phyloP scores from a whole-genome alignment of 345 rosid genomes.

The Hibiscus syriacus region DNA sequence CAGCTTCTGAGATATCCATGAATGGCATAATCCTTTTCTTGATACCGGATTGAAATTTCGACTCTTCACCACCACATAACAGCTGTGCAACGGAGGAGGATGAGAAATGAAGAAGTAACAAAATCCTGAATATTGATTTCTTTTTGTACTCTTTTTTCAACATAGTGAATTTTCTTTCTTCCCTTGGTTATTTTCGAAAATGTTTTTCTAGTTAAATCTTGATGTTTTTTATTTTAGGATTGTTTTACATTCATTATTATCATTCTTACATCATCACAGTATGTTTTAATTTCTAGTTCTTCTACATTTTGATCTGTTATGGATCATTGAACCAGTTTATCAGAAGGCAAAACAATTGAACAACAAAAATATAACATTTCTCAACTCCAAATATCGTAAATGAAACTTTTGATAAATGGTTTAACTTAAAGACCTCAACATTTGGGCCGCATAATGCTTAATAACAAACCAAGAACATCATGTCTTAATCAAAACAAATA shows the following conservation, averaged over 20 bases:
- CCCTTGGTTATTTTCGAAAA: too few relatives aligned
- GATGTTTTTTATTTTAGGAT: too few relatives aligned
- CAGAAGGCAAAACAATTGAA: not conserved
- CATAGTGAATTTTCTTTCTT: too few relatives aligned
- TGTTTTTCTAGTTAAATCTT: too few relatives aligned
- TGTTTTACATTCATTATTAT: too few relatives aligned
- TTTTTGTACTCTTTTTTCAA: too few relatives aligned
- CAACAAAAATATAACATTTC: not conserved
- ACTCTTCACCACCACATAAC: constrained; percentile 33
- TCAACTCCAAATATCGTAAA: not conserved
- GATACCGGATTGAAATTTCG: constrained; percentile 35
- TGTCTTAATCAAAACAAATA: not conserved
- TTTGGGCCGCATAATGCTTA: not conserved
- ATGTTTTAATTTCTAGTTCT: not conserved
- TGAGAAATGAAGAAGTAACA: not conserved
- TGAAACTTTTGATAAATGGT: not conserved
- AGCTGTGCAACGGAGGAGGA: constrained; percentile 5
- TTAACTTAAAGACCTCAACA: not conserved
- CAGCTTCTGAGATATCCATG: constrained; percentile 72
- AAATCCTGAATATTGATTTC: not conserved
- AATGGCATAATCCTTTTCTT: constrained; percentile 51
- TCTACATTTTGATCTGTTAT: not conserved
- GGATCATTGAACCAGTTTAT: not conserved
- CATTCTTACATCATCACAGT: too few relatives aligned
- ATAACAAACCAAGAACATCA: not conserved